These are phyloP conservation scores for Pythium vanterpoolii DNA, from an alignment of 352 stramenopile genomes.

Conservation along the genomic window DNA sequence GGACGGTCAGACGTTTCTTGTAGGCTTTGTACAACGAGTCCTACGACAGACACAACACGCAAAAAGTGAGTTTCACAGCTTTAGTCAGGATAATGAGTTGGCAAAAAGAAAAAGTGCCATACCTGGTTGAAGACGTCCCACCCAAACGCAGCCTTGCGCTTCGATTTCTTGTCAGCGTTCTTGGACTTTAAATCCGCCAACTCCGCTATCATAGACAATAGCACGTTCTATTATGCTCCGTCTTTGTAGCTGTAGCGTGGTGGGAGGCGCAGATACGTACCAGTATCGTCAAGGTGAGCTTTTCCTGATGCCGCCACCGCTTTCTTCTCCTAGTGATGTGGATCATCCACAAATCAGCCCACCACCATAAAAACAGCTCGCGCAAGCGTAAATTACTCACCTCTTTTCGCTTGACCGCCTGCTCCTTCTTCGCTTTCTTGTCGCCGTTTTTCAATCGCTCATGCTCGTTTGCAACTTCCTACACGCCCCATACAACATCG, in stretches of 20 bases:
- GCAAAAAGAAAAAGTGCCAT: neutral
- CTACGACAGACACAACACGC: slow-evolving; percentile 17
- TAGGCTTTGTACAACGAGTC: slow-evolving; percentile 83
- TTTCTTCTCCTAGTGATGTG: slow-evolving; percentile 48
- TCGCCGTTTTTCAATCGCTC: slow-evolving; percentile 63
- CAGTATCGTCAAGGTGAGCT: slow-evolving; percentile 64
- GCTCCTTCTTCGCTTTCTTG: slow-evolving; percentile 61
- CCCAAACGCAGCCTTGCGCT: slow-evolving; percentile 75
- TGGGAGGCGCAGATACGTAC: slow-evolving; percentile 20
- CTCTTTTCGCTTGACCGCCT: slow-evolving; percentile 51
- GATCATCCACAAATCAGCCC: neutral
- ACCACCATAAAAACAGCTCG: neutral
- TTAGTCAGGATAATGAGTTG: neutral
- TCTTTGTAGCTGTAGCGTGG: neutral
- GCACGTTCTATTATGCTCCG: neutral
- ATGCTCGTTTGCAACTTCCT: slow-evolving; percentile 73
- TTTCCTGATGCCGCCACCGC: slow-evolving; percentile 34
- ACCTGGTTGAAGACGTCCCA: slow-evolving; percentile 84
- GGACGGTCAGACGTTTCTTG: slow-evolving; percentile 71
- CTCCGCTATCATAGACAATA: slow-evolving; percentile 30
- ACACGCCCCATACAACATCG: neutral
- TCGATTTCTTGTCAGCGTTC: slow-evolving; percentile 70
- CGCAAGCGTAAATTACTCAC: slow-evolving; percentile 15
- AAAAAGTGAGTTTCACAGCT: neutral
- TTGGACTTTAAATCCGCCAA: slow-evolving; percentile 54